phyloP scores from a whole-genome alignment of 768 basidiomycete species.

The Rhodocollybia butyracea region DNA sequence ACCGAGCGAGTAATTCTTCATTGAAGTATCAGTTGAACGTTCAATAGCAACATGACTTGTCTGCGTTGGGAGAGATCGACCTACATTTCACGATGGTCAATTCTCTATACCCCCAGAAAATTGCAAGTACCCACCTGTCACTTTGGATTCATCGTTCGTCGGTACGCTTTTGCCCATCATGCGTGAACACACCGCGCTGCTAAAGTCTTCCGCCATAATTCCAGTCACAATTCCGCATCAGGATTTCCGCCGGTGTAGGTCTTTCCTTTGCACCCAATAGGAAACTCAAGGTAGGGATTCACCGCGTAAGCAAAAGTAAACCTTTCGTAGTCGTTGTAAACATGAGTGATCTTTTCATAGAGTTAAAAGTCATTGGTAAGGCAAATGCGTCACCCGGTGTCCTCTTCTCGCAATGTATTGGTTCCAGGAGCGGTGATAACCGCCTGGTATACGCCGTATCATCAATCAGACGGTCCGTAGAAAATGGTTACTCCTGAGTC shows the following conservation, averaged over 20 bases:
- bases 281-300: constrained; percentile 11
- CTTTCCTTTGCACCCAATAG: neutral
- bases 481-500: constrained; percentile 6
- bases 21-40: no score
- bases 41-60: no score
- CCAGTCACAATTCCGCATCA: constrained; percentile 16
- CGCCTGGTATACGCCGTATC: constrained; percentile 4
- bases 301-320: constrained; percentile 9
- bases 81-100: no score
- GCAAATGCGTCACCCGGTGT: no score
- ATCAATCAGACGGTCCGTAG: constrained; percentile 8
- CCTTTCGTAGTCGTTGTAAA: constrained; percentile 11
- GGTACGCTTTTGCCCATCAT: no score
- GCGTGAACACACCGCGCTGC: no score
- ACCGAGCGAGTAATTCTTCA: no score
- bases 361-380: neutral
- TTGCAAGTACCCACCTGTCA: no score
- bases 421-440: constrained; percentile 6
- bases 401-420: constrained; percentile 3
- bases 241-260: no score
- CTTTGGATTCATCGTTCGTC: no score
- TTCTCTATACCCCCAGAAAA: no score
- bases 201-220: constrained; percentile 7
- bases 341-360: constrained; percentile 9
- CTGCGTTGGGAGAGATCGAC: no score